Base-by-base conservation (phyloP, 129 eudicot genomes). In the Smallanthus sonchifolius region DNA sequence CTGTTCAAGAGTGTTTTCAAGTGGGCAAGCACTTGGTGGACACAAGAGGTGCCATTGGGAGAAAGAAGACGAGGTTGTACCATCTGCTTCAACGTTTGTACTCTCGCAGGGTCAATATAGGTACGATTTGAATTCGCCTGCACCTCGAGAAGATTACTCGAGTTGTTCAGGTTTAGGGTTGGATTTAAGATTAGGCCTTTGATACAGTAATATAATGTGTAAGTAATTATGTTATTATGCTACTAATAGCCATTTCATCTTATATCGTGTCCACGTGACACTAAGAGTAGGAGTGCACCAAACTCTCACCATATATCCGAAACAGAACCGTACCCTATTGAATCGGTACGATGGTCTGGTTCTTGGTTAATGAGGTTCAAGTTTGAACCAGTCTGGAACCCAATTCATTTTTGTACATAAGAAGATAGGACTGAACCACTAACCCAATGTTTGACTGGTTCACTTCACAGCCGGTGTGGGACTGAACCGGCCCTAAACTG, bases 11-110 rank as follows among this genome's bases (percentile, higher is more conserved):
- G 90, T 87, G 39, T 89, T 89, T 75, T 37, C 92, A 10, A 80
- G 86, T 52, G 92, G 96, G 16, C 96, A 89, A 63, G 96, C 96
- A 15, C 80, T 89, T 69, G 96, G 92, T 24, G 92, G 96, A 32
- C 93, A 87, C 75, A 90, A 80, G 84, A 87, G 91, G 88, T 85
- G 93, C 69, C 96, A 90, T 34, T 87, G 90, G 96, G 92, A 87
- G 78, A 84, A 81, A 74, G 73, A 65, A 42, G 86, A 76, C 51
- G 83, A 47, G 35, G 83, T 62, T 71, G 83, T 76, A 69, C 67
- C 78, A 2, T 57, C 70, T 67, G 43, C 73, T 48, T 38, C 66
- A 45, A 59, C 70, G 16, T 67, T 77, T 13, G 82, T 47, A 34
- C 8, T 59, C 59, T 44, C 63, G 5, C 82, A 80, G 51, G 77